Evolutionary conservation across 371 early-diverging fungal genomes (phyloP).

Genomic region (Dipsacomyces acuminosporus): DNA sequence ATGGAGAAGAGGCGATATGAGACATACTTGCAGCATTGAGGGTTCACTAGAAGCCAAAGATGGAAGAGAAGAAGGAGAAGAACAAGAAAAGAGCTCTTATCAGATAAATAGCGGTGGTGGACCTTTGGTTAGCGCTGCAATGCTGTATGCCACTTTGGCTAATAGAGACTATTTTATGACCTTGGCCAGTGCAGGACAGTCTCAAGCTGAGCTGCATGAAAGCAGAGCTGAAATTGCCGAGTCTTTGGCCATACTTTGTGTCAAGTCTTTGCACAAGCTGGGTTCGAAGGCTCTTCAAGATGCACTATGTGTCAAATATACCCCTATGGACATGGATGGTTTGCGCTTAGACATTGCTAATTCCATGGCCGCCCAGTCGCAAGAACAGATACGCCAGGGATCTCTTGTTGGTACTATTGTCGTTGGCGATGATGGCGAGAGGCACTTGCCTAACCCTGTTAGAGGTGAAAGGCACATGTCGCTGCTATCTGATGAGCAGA

Average conservation of each 20-base stretch:
- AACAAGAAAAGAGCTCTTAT: background rate
- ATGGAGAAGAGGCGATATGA: conserved; percentile 29
- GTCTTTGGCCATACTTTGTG: conserved; percentile 30
- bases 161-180: conserved; percentile 35
- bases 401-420: background rate
- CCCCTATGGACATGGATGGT: conserved; percentile 24
- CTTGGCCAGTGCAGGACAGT: conserved; percentile 29
- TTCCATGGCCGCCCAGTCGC: too few species aligned
- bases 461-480: conserved; percentile 31
- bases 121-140: conserved; percentile 33
- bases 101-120: background rate
- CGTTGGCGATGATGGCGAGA: background rate
- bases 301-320: conserved; percentile 34
- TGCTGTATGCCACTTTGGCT: conserved; percentile 31
- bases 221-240: conserved; percentile 38
- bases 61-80: too few species aligned
- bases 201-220: conserved; percentile 35
- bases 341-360: conserved; percentile 5
- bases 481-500: conserved; percentile 29
- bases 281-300: conserved; percentile 10
- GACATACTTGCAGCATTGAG: conserved; percentile 7
- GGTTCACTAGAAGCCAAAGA: background rate
- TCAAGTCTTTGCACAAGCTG: conserved; percentile 30
- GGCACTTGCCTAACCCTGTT: background rate
- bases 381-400: background rate